A percentile compares a stretch with the other conserved stretches of the same genome.
These are phyloP conservation scores for Podila epicladia DNA, from an alignment of 192 early-diverging fungal species.

Conservation along the genomic window DNA sequence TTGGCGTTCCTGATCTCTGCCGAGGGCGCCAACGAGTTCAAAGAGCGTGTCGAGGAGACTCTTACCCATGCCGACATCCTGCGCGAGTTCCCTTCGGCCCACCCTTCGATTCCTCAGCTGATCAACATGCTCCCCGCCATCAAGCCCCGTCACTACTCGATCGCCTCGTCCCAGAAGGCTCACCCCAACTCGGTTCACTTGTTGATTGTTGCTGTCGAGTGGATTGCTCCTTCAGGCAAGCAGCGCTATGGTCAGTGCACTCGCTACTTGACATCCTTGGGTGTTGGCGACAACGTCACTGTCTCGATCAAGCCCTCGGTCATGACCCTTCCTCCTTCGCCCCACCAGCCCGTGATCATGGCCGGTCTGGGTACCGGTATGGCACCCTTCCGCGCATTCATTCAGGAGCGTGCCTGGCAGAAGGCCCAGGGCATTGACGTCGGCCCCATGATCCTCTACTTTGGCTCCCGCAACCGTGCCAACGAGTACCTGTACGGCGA, in stretches of 20 bases:
- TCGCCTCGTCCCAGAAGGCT: constrained; percentile 89
- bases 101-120: constrained; percentile 76
- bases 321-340: constrained; percentile 91
- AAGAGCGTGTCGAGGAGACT: constrained; percentile 84
- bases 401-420: constrained; percentile 90
- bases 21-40: constrained; percentile 83
- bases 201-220: constrained; percentile 92
- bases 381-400: constrained; percentile 98
- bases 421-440: constrained; percentile 81
- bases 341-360: constrained; percentile 92
- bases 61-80: constrained; percentile 89
- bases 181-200: constrained; percentile 92
- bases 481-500: constrained; percentile 98
- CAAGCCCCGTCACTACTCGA: constrained; percentile 99
- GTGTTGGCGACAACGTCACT: constrained; percentile 74
- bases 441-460: constrained; percentile 96
- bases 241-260: constrained; percentile 90
- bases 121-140: constrained; percentile 81
- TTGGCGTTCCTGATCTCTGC: constrained; percentile 71
- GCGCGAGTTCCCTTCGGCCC: constrained; percentile 84
- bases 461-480: constrained; percentile 93
- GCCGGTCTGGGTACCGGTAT: constrained; percentile 97
- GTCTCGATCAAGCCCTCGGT: constrained; percentile 96
- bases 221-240: constrained; percentile 75
- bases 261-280: constrained; percentile 79